Evolutionary conservation across 1,139 yeast genomes (phyloP).

Genomic region (Neolecta irregularis): DNA sequence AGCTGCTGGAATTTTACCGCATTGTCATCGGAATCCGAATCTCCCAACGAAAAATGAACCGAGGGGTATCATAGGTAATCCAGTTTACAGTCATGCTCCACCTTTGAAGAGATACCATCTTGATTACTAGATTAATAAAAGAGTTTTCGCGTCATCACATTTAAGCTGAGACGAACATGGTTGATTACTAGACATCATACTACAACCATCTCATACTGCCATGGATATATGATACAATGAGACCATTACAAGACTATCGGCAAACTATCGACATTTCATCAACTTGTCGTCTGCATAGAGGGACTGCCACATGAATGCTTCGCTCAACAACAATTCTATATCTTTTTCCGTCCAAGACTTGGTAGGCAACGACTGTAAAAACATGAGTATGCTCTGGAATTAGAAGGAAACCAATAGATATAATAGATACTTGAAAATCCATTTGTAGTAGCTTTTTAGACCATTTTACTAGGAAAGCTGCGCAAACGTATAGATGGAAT

Average conservation of each 20-base stretch:
- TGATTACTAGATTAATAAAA: no score
- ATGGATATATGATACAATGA: no score
- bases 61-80: no score
- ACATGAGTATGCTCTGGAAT: slow-evolving; percentile 70
- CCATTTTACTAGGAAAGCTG: slow-evolving; percentile 89
- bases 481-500: slow-evolving; percentile 93
- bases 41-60: not conserved
- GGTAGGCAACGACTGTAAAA: slow-evolving; percentile 81
- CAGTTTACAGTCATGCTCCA: no score
- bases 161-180: not conserved
- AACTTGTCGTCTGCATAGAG: slow-evolving; percentile 72
- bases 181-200: no score
- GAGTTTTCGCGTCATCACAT: not conserved
- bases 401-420: not conserved
- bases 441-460: slow-evolving; percentile 57
- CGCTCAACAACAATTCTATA: slow-evolving; percentile 79
- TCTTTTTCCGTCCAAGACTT: slow-evolving; percentile 74
- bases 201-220: no score
- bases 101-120: no score
- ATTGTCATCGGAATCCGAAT: slow-evolving; percentile 1
- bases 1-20: slow-evolving; percentile 49
- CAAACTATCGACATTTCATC: no score
- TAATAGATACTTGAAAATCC: slow-evolving; percentile 39
- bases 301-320: slow-evolving; percentile 93
- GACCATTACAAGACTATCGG: no score